Conservation (phyloP, 306 rosid genomes). For the Lathyrus tuberosus region DNA sequence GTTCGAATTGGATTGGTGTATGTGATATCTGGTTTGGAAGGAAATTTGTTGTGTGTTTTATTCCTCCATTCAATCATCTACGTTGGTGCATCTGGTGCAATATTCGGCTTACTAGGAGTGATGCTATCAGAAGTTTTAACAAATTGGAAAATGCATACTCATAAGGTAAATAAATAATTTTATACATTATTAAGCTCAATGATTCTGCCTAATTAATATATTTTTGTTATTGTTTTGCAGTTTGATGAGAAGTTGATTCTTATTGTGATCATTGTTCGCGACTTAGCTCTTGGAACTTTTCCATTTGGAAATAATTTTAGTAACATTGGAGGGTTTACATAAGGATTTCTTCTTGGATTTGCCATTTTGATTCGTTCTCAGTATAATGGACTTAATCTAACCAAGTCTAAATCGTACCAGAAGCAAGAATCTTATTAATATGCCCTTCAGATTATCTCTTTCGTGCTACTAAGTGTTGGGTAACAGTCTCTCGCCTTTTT, state of each 20-base stretch:
- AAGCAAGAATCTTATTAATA: slow-evolving; percentile 72
- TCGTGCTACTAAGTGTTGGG: slow-evolving; percentile 61
- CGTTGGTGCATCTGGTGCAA: too few species aligned
- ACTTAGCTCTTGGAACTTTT: slow-evolving; percentile 74
- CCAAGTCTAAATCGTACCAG: too few species aligned
- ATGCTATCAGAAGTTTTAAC: too few species aligned
- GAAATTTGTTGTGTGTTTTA: too few species aligned
- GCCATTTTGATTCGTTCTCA: slow-evolving; percentile 70
- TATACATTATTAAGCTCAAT: slow-evolving; percentile 77
- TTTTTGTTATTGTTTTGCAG: slow-evolving; percentile 46
- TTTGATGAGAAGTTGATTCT: slow-evolving; percentile 59
- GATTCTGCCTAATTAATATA: slow-evolving; percentile 42
- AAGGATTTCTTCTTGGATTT: slow-evolving; percentile 87
- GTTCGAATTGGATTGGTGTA: slow-evolving; percentile 73
- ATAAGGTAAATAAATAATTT: too few species aligned
- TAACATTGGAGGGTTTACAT: slow-evolving; percentile 78
- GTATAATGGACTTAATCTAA: too few species aligned
- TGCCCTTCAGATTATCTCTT: too few species aligned
- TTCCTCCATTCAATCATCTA: too few species aligned
- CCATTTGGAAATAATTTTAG: slow-evolving; percentile 81
- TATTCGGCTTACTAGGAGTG: too few species aligned
- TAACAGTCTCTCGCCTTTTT: slow-evolving; percentile 40
- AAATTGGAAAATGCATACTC: too few species aligned
- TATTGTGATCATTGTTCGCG: slow-evolving; percentile 48
- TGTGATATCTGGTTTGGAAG: slow-evolving; percentile 74